Percentiles rank a stretch among this genome's conserved stretches.
Evolutionary conservation across 1,284 basidiomycete species (phyloP).

Genomic region (Termitomyces sp.): DNA sequence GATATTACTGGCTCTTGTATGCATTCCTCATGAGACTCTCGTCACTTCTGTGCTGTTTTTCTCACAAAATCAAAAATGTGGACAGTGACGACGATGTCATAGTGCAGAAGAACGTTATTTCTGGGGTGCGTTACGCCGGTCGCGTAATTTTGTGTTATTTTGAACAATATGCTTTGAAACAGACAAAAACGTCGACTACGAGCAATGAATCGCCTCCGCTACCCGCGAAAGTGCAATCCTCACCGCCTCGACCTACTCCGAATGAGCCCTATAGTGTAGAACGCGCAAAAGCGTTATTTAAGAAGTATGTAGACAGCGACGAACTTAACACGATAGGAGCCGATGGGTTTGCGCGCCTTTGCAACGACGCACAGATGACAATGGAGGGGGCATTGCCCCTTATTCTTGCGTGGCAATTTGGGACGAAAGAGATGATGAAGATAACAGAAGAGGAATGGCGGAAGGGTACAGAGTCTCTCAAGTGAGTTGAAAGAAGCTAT

Average conservation of each 20-base stretch:
- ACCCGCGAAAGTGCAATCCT: slow-evolving; percentile 8
- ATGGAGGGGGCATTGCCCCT: slow-evolving; percentile 68
- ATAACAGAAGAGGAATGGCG: slow-evolving; percentile 63
- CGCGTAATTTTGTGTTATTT: neutral
- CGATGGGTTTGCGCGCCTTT: slow-evolving; percentile 63
- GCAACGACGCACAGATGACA: slow-evolving; percentile 56
- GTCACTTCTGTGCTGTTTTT: slow-evolving; percentile 48
- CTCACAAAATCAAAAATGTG: slow-evolving; percentile 38
- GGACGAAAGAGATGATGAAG: slow-evolving; percentile 64
- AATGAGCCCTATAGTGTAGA: slow-evolving; percentile 45
- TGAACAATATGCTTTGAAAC: neutral
- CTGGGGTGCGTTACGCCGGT: slow-evolving; percentile 15
- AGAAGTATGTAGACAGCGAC: slow-evolving; percentile 56
- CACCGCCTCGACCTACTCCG: slow-evolving; percentile 9
- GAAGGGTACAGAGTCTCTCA: slow-evolving; percentile 48
- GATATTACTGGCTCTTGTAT: slow-evolving; percentile 19
- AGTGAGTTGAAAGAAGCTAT: slow-evolving; percentile 32
- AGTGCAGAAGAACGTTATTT: slow-evolving; percentile 11
- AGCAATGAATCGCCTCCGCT: slow-evolving; percentile 8
- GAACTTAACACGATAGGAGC: slow-evolving; percentile 54
- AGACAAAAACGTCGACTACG: slow-evolving; percentile 8
- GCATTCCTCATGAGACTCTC: slow-evolving; percentile 42
- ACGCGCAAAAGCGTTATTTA: slow-evolving; percentile 53
- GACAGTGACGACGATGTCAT: slow-evolving; percentile 40
- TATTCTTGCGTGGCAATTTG: slow-evolving; percentile 67